Conservation (phyloP, 2,329 filamentous ascomycete species). For the Tolypocladium paradoxum region DNA sequence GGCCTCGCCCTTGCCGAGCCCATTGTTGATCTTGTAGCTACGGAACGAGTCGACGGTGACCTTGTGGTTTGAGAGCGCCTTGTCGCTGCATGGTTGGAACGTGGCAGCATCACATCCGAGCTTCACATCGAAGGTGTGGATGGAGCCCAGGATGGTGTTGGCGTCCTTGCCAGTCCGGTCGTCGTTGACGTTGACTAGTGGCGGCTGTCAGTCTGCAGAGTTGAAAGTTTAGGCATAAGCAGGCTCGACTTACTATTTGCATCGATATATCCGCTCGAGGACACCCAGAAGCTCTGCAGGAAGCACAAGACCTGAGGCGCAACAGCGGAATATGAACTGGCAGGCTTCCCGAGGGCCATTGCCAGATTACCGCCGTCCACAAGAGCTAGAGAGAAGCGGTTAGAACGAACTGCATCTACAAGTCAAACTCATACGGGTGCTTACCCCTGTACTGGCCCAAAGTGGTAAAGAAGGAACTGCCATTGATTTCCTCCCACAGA, state of each 20-base stretch:
- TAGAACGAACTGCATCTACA: neutral
- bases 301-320: conserved; percentile 65
- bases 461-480: conserved; percentile 71
- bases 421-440: neutral
- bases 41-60: conserved; percentile 67
- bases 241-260: conserved; percentile 45
- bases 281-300: conserved; percentile 62
- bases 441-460: conserved; percentile 56
- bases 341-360: conserved; percentile 47
- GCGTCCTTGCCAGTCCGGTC: conserved; percentile 59
- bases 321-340: conserved; percentile 48
- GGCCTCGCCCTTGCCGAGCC: conserved; percentile 47
- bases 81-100: conserved; percentile 67
- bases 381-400: conserved; percentile 28
- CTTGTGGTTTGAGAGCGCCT: conserved; percentile 66
- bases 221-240: neutral
- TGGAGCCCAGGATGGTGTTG: conserved; percentile 57
- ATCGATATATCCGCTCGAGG: conserved; percentile 46
- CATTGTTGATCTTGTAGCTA: conserved; percentile 59
- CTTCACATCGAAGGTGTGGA: conserved; percentile 58
- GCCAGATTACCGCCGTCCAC: conserved; percentile 59
- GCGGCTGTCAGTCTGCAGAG: neutral
- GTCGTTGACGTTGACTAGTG: conserved; percentile 42
- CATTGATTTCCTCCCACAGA: conserved; percentile 72
- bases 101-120: conserved; percentile 57